phyloP scores from a whole-genome alignment of 495 filamentous ascomycete genomes.

The Xylaria sp. region DNA sequence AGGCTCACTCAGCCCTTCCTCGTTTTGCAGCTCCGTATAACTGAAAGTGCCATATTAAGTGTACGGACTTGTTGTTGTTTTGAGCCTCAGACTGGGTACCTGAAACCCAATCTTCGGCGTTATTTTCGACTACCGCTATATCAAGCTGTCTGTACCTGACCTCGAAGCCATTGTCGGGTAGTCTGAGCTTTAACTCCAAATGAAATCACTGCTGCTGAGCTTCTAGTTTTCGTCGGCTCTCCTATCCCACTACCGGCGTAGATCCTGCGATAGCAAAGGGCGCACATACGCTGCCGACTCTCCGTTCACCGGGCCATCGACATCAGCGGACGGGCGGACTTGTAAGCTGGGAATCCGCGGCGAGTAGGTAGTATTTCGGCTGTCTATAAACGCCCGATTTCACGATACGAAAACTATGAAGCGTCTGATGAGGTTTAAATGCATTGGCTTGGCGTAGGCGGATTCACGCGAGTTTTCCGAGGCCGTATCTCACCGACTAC shows the following conservation, averaged over 20 bases:
- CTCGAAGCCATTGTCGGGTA: neutral
- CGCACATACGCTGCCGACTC: neutral
- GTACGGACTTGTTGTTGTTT: neutral
- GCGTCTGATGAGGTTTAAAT: neutral
- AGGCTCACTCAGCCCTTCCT: slow-evolving; percentile 17
- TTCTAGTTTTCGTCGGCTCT: neutral
- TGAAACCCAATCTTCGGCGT: neutral
- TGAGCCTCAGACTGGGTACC: neutral
- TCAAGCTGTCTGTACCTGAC: neutral
- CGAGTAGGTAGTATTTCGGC: slow-evolving; percentile 1
- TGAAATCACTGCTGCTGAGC: neutral
- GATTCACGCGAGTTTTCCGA: neutral
- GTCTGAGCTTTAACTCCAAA: neutral
- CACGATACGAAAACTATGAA: neutral
- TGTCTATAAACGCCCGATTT: slow-evolving; percentile 4
- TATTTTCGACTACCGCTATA: neutral
- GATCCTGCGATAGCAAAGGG: neutral
- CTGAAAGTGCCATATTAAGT: neutral
- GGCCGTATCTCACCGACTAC: slow-evolving; percentile 6
- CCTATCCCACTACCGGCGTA: neutral
- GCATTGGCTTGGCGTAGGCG: slow-evolving; percentile 6
- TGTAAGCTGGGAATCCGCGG: neutral
- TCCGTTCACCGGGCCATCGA: neutral
- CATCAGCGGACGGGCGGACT: neutral
- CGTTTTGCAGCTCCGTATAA: neutral